Evolutionary conservation across 345 rosid genomes (phyloP), one percentile per base, ranked within the genome.

Genomic region (Pistacia integerrima): DNA sequence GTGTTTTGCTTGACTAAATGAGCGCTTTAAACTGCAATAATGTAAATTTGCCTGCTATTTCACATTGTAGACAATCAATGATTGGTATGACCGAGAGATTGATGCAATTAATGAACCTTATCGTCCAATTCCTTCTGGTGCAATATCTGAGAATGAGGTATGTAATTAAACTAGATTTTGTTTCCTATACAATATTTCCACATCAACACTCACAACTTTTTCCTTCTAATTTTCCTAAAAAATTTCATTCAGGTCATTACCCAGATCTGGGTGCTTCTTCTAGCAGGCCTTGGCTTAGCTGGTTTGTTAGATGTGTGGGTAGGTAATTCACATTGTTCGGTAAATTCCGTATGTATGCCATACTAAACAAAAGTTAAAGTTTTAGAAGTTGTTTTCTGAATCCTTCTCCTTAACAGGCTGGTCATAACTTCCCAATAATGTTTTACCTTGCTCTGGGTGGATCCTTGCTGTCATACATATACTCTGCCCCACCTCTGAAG

Each of bases 401-500:
- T 81, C 25, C 38, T 66, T 84, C 61, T 77, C 78, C 60, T 76
- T 79, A 84, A 52, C 85, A 93, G 99, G 98, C 98, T 73, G 98
- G 98, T 63, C 99, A 96, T 77, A 68, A 87, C 77, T 84, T 85
- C 73, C 99, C 99, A 28, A 80, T 79, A 72, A 2, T 93, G 57
- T 92, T 93, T 68, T 92, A 88, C 84, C 99, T 96, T 80, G 99
- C 99, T 74, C 10, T 93, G 77, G 99, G 99, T 69, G 99, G 99
- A 79, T 96, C 99, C 63, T 89, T 96, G 74, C 80, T 96, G n/a
- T 93, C 99, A 7, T 93, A 90, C 84, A 87, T 93, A 78, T 96
- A 96, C 87, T 96, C 99, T 61, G 99, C 98, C 82, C 99, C 99
- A 25, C 99, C 99, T 81, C 81, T 96, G 57, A 96, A 93, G 98